Conservation (phyloP, 768 basidiomycete genomes). For the Lactarius tabidus region DNA sequence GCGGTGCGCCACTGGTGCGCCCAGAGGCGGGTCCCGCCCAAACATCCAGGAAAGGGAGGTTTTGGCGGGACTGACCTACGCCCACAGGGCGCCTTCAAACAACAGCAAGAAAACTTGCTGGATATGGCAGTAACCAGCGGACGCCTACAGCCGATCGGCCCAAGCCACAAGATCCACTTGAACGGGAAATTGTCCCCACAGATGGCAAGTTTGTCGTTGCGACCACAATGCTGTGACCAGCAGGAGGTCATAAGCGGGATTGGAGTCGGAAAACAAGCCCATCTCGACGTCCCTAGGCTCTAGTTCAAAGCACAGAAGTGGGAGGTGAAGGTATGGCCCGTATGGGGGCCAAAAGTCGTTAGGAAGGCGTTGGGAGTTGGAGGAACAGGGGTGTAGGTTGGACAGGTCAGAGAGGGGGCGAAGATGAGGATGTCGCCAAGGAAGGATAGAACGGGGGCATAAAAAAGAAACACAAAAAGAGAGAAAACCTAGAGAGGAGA, state of each 20-base stretch:
- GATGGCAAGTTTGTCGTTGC: too few relatives aligned
- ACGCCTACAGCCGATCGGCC: constrained; percentile 10
- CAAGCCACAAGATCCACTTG: constrained; percentile 5
- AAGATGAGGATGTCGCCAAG: neutral
- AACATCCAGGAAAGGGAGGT: too few relatives aligned
- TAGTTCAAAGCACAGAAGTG: neutral
- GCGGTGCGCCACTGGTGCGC: too few relatives aligned
- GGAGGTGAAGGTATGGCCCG: too few relatives aligned
- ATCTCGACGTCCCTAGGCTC: neutral
- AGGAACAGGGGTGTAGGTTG: too few relatives aligned
- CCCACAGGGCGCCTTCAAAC: constrained; percentile 10
- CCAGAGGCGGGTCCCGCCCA: too few relatives aligned
- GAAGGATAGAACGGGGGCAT: neutral
- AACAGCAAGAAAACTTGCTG: too few relatives aligned
- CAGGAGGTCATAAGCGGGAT: neutral
- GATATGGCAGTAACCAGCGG: neutral
- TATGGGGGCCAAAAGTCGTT: neutral
- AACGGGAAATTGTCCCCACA: too few relatives aligned
- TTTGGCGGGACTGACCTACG: too few relatives aligned
- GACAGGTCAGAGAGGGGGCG: neutral
- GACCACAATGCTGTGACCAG: neutral
- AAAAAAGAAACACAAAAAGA: neutral
- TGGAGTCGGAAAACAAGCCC: neutral
- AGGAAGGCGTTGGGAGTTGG: too few relatives aligned
- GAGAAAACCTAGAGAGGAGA: neutral